Evolutionary conservation across 768 basidiomycete genomes (phyloP).

Genomic region (Suillus luteus): DNA sequence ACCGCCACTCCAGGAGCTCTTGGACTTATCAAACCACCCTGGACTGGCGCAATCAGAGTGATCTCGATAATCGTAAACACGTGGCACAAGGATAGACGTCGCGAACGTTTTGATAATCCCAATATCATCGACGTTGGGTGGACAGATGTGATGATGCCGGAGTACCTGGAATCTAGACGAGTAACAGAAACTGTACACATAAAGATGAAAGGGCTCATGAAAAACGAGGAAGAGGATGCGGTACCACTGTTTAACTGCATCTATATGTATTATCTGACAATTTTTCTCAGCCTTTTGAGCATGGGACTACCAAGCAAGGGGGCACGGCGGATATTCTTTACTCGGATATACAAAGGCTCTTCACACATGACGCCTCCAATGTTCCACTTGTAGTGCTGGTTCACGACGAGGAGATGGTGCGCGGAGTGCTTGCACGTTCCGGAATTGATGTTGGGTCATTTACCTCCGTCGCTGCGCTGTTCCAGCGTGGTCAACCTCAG

Average conservation of each 20-base stretch:
- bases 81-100: slow-evolving; percentile 38
- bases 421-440: slow-evolving; percentile 41
- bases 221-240: slow-evolving; percentile 21
- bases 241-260: not conserved
- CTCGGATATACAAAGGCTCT: slow-evolving; percentile 21
- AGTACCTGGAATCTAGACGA: slow-evolving; percentile 23
- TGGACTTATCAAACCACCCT: slow-evolving; percentile 31
- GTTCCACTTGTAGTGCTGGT: slow-evolving; percentile 50
- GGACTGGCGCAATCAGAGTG: slow-evolving; percentile 35
- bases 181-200: slow-evolving; percentile 25
- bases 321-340: slow-evolving; percentile 13
- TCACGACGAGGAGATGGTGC: slow-evolving; percentile 41
- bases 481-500: slow-evolving; percentile 13
- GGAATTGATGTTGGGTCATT: slow-evolving; percentile 46
- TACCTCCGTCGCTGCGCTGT: slow-evolving; percentile 33
- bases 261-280: not conserved
- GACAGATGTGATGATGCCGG: slow-evolving; percentile 39
- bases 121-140: slow-evolving; percentile 41
- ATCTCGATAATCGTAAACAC: slow-evolving; percentile 40
- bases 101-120: slow-evolving; percentile 35
- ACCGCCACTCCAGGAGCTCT: slow-evolving; percentile 32
- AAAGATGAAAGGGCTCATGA: slow-evolving; percentile 12
- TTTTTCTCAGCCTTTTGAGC: slow-evolving; percentile 20
- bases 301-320: slow-evolving; percentile 12
- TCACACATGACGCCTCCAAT: slow-evolving; percentile 22